These are phyloP conservation scores for Metschnikowia peoriensis DNA, from an alignment of 805 yeast genomes.

Conservation along the genomic window DNA sequence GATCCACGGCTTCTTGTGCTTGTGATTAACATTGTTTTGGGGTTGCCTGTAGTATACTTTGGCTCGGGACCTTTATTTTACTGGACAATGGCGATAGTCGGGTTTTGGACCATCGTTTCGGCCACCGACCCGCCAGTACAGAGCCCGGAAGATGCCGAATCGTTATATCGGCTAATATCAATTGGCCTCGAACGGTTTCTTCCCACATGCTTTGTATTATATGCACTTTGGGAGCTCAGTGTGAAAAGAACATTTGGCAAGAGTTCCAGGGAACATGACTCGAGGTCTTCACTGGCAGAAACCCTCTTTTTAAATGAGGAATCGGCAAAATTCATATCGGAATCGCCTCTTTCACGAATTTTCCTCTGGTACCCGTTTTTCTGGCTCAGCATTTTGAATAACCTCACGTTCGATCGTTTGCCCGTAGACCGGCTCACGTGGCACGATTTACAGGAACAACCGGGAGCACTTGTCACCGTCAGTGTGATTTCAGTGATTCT, in stretches of 20 bases:
- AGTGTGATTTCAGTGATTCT: slow-evolving; percentile 48
- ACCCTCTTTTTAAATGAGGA: neutral
- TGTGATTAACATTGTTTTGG: slow-evolving; percentile 56
- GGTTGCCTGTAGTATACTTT: slow-evolving; percentile 57
- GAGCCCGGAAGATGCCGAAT: slow-evolving; percentile 51
- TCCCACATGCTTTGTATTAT: slow-evolving; percentile 70
- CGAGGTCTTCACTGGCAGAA: slow-evolving; percentile 5
- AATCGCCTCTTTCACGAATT: slow-evolving; percentile 44
- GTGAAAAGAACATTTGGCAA: slow-evolving; percentile 46
- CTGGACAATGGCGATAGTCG: slow-evolving; percentile 61
- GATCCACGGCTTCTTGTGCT: slow-evolving; percentile 67
- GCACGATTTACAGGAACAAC: slow-evolving; percentile 66
- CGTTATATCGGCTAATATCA: slow-evolving; percentile 62
- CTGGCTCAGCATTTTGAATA: slow-evolving; percentile 84
- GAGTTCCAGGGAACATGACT: neutral
- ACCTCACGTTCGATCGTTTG: slow-evolving; percentile 81
- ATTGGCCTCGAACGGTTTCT: slow-evolving; percentile 70
- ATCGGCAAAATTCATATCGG: neutral
- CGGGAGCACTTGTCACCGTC: slow-evolving; percentile 74
- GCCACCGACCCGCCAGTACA: slow-evolving; percentile 77
- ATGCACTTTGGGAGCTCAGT: slow-evolving; percentile 64
- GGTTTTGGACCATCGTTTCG: slow-evolving; percentile 80
- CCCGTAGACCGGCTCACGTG: slow-evolving; percentile 84
- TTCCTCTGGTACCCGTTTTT: slow-evolving; percentile 74
- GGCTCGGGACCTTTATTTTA: slow-evolving; percentile 45